These are phyloP conservation scores for Volvariella surrecta DNA, from an alignment of 1,284 basidiomycete species.

Conservation along the genomic window DNA sequence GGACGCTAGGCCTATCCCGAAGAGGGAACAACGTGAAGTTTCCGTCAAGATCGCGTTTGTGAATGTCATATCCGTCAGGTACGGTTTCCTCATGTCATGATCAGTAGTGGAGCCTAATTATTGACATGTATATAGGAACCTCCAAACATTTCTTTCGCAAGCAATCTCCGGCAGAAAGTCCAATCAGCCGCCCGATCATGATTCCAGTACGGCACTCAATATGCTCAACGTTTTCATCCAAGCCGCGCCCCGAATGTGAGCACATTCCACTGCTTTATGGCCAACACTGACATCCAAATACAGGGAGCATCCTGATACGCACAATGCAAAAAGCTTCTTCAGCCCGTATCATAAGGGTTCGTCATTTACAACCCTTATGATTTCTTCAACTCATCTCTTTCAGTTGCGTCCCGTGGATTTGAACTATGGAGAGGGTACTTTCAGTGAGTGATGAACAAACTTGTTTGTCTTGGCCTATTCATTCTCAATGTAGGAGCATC, in stretches of 20 bases:
- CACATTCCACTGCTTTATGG: not conserved
- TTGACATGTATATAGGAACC: slow-evolving; percentile 4
- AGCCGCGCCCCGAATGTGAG: slow-evolving; percentile 21
- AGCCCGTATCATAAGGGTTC: slow-evolving; percentile 13
- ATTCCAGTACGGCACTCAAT: slow-evolving; percentile 18
- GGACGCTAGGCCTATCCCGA: slow-evolving; percentile 8
- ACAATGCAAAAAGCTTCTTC: slow-evolving; percentile 22
- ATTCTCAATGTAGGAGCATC: slow-evolving; percentile 23
- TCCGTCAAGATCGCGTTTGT: slow-evolving; percentile 7
- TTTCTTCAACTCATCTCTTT: slow-evolving; percentile 5
- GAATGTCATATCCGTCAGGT: slow-evolving; percentile 9
- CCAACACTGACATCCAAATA: not conserved
- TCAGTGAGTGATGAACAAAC: slow-evolving; percentile 18
- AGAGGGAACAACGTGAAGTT: slow-evolving; percentile 1
- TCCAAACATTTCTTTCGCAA: slow-evolving; percentile 10
- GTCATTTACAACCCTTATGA: not conserved
- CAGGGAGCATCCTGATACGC: slow-evolving; percentile 15
- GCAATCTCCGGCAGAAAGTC: too few species aligned
- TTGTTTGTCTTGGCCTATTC: not conserved
- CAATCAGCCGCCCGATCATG: slow-evolving; percentile 11
- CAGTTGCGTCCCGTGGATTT: slow-evolving; percentile 18
- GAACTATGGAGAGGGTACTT: slow-evolving; percentile 28
- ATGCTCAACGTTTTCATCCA: slow-evolving; percentile 27
- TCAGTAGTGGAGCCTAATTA: slow-evolving; percentile 1
- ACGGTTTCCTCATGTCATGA: slow-evolving; percentile 3